Conservation (phyloP, 345 rosid species). For the Lagerstroemia speciosa region DNA sequence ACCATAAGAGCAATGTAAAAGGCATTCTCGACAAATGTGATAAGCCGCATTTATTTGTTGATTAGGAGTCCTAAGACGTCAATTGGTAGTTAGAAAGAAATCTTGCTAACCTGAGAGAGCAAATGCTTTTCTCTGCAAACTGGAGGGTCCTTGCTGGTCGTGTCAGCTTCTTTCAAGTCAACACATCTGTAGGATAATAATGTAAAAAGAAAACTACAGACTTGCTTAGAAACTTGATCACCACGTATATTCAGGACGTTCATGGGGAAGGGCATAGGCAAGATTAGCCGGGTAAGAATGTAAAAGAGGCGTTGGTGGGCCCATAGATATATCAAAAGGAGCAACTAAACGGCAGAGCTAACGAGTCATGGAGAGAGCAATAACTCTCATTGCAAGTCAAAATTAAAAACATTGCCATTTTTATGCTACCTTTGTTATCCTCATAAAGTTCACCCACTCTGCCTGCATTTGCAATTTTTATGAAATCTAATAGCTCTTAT, state of each 20-base stretch:
- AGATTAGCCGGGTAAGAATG: not conserved
- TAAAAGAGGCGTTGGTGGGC: too few species aligned
- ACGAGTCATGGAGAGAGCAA: too few species aligned
- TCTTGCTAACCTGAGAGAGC: constrained; percentile 37
- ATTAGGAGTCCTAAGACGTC: not conserved
- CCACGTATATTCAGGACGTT: not conserved
- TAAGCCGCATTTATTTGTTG: not conserved
- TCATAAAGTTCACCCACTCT: too few species aligned
- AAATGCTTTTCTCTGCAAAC: constrained; percentile 35
- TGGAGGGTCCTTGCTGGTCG: too few species aligned
- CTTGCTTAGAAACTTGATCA: not conserved
- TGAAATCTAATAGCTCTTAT: not conserved
- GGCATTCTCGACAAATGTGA: not conserved
- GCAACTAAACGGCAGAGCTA: too few species aligned
- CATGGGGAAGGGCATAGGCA: not conserved
- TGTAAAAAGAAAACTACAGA: not conserved
- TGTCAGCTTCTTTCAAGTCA: constrained; percentile 16
- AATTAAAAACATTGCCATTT: too few species aligned
- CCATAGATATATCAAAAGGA: too few species aligned
- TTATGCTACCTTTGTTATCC: too few species aligned
- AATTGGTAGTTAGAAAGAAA: not conserved
- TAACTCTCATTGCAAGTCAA: too few species aligned
- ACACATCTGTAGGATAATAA: constrained; percentile 36
- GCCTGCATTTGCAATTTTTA: too few species aligned
- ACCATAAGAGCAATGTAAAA: not conserved